Base-by-base conservation (phyloP, 2,329 filamentous ascomycete species). In the Septoria linicola region DNA sequence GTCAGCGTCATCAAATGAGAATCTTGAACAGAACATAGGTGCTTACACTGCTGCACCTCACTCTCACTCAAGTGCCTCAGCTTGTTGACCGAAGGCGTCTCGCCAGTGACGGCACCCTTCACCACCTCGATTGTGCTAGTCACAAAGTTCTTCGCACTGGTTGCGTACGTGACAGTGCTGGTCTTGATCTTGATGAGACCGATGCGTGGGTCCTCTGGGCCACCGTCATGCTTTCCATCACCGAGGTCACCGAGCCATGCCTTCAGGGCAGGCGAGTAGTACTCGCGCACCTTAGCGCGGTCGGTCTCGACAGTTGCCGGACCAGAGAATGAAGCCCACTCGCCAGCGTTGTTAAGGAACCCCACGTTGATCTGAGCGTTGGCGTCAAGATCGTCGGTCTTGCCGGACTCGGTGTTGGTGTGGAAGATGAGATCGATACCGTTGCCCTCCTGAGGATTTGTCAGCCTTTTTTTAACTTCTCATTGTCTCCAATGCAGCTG, bases 301-400 rank as follows among this genome's bases (percentile, higher is more conserved):
- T 92, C 85, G 11, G 85, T 87, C 62, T 87, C 75, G 61, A 95
- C 77, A 20, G 73, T 74, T 1, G 88, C 84, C 1, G 76, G 78
- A 43, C 90, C 90, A n/a, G 87, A 87, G 55, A 95, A 76, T 2
- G 88, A 93, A 0, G 89, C 89, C 90, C 90, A 96, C 69, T 92
- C 84, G 60, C 89, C 88, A 2, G 81, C 81, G 59, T 72, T 70
- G 57, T 68, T 63, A 61, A 92, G 77, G 76, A 95, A 95, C 41
- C 85, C 81, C 59, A 95, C 79, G 74, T 95, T 95, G 74, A 90
- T 80, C 61, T 88, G 80, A 0, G 84, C 75, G 69, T 95, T 84
- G 50, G 76, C 75, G 50, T 81, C 76, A 35, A 95, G 79, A 65
- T 95, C 89, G 69, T 89, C 80, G 4, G 88, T 90, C 78, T 96